Evolutionary conservation across 2,329 filamentous ascomycete genomes (phyloP).

Genomic region (Phaeoacremonium minimum): DNA sequence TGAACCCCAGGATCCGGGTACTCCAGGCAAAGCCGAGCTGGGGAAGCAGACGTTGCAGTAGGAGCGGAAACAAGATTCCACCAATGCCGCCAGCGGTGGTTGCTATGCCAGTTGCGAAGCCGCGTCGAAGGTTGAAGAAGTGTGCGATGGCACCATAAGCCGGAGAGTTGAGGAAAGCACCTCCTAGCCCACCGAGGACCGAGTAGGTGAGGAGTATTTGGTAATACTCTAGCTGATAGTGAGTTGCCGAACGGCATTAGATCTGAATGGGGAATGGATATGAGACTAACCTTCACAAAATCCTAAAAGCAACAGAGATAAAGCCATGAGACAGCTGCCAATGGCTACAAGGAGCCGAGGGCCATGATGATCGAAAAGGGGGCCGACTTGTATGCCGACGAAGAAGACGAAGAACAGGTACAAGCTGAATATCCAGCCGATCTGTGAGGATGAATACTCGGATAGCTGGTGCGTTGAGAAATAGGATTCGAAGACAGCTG

Average conservation of each 20-base stretch:
- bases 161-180: constrained; percentile 73
- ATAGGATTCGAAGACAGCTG: constrained; percentile 77
- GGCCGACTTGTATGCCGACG: constrained; percentile 76
- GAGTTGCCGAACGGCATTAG: too few relatives aligned
- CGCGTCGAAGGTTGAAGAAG: constrained; percentile 71
- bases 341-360: constrained; percentile 61
- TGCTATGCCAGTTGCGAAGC: constrained; percentile 77
- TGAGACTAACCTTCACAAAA: constrained; percentile 51
- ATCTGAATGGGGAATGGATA: too few relatives aligned
- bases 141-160: constrained; percentile 72
- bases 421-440: constrained; percentile 84
- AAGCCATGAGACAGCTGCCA: constrained; percentile 59
- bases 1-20: constrained; percentile 44
- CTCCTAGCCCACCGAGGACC: constrained; percentile 66
- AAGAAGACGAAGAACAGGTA: constrained; percentile 81
- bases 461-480: constrained; percentile 67
- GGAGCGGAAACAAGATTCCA: constrained; percentile 58
- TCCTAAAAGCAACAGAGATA: constrained; percentile 63
- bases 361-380: constrained; percentile 74
- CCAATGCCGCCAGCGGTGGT: constrained; percentile 67
- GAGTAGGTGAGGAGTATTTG: constrained; percentile 78
- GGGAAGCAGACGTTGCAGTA: constrained; percentile 40
- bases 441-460: constrained; percentile 60
- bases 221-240: constrained; percentile 54
- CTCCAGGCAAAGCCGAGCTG: constrained; percentile 44